A percentile compares a stretch with the other conserved stretches of the same genome.
Evolutionary conservation across 164 flowering plant genomes (phyloP).

Genomic region (Warburgia ugandensis): DNA sequence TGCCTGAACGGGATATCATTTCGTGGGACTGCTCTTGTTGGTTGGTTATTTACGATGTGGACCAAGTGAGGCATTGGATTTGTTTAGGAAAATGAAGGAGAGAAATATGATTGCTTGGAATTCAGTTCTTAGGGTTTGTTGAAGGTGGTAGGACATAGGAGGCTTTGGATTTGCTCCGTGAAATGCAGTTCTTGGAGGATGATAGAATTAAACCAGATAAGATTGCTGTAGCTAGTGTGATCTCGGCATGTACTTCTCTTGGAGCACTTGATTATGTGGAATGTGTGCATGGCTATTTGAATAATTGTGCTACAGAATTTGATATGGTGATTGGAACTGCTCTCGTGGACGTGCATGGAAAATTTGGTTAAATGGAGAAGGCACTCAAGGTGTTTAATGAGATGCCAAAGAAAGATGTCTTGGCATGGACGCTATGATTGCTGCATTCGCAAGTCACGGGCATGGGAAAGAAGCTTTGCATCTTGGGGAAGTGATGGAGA

Average conservation of each 20-base stretch:
- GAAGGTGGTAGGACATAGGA: conserved; percentile 17
- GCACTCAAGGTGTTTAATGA: conserved; percentile 45
- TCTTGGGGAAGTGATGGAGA: conserved; percentile 47
- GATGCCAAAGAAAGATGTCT: conserved; percentile 46
- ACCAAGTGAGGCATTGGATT: conserved; percentile 41
- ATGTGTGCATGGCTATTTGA: conserved; percentile 57
- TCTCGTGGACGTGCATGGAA: conserved; percentile 74
- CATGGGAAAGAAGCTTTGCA: conserved; percentile 43
- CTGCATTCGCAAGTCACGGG: conserved; percentile 62
- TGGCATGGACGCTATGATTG: conserved; percentile 78
- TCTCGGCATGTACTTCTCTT: conserved; percentile 20
- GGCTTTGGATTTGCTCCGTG: conserved; percentile 16
- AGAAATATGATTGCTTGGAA: conserved; percentile 21
- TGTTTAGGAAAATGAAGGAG: conserved; percentile 40
- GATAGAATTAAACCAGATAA: conserved; percentile 10
- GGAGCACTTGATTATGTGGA: conserved; percentile 47
- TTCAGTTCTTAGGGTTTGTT: conserved; percentile 21
- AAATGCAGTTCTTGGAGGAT: conserved; percentile 13
- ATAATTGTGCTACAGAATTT: conserved; percentile 34
- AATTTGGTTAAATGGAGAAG: conserved; percentile 51
- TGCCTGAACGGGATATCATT: conserved; percentile 46
- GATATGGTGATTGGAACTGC: conserved; percentile 65
- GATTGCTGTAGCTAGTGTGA: conserved; percentile 14
- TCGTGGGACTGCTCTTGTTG: conserved; percentile 72
- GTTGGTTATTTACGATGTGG: conserved; percentile 60